Conservation (phyloP, 495 filamentous ascomycete genomes). For the Articulospora tetracladia region DNA sequence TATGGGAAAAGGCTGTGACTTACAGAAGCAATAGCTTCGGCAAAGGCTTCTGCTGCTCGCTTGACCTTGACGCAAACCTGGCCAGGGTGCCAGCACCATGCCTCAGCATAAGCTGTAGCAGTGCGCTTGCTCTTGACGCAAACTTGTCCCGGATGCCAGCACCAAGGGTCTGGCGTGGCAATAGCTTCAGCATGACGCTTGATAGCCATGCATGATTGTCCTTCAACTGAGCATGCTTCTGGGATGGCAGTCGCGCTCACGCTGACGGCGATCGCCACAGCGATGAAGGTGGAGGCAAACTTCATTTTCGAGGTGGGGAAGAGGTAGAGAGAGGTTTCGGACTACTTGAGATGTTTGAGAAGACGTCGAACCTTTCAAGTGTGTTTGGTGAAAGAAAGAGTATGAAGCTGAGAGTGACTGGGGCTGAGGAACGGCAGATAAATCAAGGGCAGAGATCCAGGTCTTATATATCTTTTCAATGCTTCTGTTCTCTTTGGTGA, state of each 20-base stretch:
- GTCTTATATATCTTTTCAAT: background rate
- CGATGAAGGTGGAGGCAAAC: conserved; percentile 29
- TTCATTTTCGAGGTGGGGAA: conserved; percentile 34
- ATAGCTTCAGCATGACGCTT: conserved; percentile 30
- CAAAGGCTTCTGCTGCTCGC: conserved; percentile 33
- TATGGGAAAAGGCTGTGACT: conserved; percentile 1
- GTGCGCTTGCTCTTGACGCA: conserved; percentile 29
- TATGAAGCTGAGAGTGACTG: background rate
- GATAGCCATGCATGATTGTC: conserved; percentile 30
- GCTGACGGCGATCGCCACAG: conserved; percentile 25
- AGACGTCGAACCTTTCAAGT: background rate
- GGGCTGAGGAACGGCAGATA: background rate
- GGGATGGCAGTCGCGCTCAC: conserved; percentile 26
- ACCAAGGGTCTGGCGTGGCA: background rate
- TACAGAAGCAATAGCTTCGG: conserved; percentile 20
- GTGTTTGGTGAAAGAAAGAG: background rate
- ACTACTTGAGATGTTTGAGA: no score
- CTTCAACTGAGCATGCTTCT: no score
- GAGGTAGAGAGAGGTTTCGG: no score
- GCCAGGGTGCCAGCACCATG: conserved; percentile 10
- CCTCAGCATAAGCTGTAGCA: conserved; percentile 10
- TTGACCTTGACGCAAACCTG: conserved; percentile 28
- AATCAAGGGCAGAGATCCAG: background rate
- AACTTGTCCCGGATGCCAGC: conserved; percentile 14
- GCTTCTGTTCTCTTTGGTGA: background rate